Base-by-base conservation (phyloP, 306 rosid genomes). In the Calophaca sinica region DNA sequence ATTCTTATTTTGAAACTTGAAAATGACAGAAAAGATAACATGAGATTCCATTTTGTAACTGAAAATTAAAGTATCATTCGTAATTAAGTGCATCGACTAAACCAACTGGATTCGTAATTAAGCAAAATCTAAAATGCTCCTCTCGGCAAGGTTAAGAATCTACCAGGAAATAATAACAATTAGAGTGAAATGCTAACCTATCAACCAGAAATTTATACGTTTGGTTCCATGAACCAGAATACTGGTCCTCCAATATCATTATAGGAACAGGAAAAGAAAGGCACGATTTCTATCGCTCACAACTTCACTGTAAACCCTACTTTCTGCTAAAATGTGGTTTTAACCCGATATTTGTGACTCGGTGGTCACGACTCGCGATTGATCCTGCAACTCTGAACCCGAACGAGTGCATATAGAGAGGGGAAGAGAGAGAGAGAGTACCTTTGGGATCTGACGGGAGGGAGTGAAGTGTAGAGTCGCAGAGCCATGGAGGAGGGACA, bases 401-500 rank as follows among this genome's bases (percentile, higher is more conserved):
- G 62, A 69, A 6, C 14, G 28, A 38, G 20, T 10, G 26, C 29
- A 20, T 1, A 9, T 11, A 53, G 31, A 46, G 36, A 60, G 41
- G 13, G 50, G 28, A 54, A 63, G 53, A 26, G 32, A 5, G n/a
- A 33, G 42, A 73, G 68, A 28, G 66, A 5, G 36, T 83, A 96
- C 96, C 91, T 46, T 66, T 59, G 46, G 85, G 78, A 68, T 82
- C 82, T 4, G 86, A 86, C 72, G 83, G 8, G 14, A 63, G 76
- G 38, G 86, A 44, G 55, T 75, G 83, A 77, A 61, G 79, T 32
- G 74, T 31, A 62, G 87, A 46, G 64, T 75, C 75, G 76, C 76
- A 57, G 7, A 96, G 88, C 96, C 97, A 96, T 1, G 89, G 84
- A 6, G 98, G 97, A 81, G 97, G 99, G 51, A 36, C 49, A 28